phyloP scores from a whole-genome alignment of 2,329 filamentous ascomycete species.

The Xylaria sp. region DNA sequence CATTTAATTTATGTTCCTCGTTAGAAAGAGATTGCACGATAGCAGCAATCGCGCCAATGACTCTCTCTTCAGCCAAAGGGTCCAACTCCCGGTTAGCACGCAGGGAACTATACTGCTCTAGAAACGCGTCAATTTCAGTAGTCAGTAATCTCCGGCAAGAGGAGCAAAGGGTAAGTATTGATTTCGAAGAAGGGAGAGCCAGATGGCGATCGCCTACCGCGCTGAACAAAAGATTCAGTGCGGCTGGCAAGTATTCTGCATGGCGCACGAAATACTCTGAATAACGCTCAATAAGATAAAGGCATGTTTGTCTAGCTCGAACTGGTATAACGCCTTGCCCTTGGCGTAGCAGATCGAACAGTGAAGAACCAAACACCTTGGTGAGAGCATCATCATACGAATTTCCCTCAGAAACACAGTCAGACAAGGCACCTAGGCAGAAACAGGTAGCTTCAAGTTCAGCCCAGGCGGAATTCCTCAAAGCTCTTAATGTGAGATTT shows the following conservation, averaged over 20 bases:
- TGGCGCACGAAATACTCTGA: conserved; percentile 78
- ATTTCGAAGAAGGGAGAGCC: conserved; percentile 72
- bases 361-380: conserved; percentile 64
- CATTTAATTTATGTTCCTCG: conserved; percentile 57
- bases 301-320: conserved; percentile 69
- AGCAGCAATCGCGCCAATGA: conserved; percentile 75
- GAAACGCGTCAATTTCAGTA: conserved; percentile 69
- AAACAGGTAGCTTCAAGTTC: conserved; percentile 66
- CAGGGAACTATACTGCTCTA: conserved; percentile 73
- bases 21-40: conserved; percentile 74
- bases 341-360: conserved; percentile 62
- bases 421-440: conserved; percentile 70
- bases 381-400: conserved; percentile 63
- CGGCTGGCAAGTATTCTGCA: conserved; percentile 68
- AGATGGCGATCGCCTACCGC: conserved; percentile 68
- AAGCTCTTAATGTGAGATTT: conserved; percentile 57
- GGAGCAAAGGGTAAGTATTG: conserved; percentile 75
- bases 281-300: conserved; percentile 74
- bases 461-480: conserved; percentile 58
- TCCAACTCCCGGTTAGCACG: conserved; percentile 65
- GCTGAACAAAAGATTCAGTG: conserved; percentile 75
- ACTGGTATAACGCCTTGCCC: conserved; percentile 60
- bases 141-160: conserved; percentile 75
- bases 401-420: conserved; percentile 65
- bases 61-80: conserved; percentile 71